Conservation (phyloP, 331 rosid species). For the Phaseolus coccineus region DNA sequence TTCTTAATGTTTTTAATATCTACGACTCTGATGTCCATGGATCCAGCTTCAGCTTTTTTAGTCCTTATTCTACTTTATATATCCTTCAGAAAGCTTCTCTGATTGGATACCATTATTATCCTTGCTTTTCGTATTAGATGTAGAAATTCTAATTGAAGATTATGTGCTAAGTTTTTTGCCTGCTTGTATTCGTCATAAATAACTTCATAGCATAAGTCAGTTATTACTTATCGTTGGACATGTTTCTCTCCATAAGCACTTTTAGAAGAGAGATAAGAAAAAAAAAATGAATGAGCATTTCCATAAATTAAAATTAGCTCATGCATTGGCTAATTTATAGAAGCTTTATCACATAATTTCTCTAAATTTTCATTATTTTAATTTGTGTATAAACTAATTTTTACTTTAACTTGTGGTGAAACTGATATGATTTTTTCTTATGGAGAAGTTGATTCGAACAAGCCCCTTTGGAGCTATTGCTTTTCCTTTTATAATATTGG, state of each 20-base stretch:
- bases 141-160: constrained; percentile 5
- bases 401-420: too few relatives aligned
- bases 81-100: background rate
- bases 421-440: too few relatives aligned
- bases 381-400: too few relatives aligned
- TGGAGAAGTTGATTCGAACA: too few relatives aligned
- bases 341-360: too few relatives aligned
- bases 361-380: too few relatives aligned
- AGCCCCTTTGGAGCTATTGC: background rate
- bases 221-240: background rate
- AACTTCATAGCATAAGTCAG: background rate
- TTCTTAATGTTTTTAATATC: background rate
- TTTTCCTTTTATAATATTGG: background rate
- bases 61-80: background rate
- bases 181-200: background rate
- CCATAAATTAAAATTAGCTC: too few relatives aligned
- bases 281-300: too few relatives aligned
- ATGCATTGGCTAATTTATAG: too few relatives aligned
- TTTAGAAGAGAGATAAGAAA: too few relatives aligned
- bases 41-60: background rate
- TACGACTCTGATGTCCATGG: background rate
- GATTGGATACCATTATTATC: background rate
- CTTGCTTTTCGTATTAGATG: background rate
- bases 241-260: too few relatives aligned
- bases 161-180: background rate